These are phyloP conservation scores for Agrocybe praecox DNA, from an alignment of 768 basidiomycete genomes.

Conservation along the genomic window DNA sequence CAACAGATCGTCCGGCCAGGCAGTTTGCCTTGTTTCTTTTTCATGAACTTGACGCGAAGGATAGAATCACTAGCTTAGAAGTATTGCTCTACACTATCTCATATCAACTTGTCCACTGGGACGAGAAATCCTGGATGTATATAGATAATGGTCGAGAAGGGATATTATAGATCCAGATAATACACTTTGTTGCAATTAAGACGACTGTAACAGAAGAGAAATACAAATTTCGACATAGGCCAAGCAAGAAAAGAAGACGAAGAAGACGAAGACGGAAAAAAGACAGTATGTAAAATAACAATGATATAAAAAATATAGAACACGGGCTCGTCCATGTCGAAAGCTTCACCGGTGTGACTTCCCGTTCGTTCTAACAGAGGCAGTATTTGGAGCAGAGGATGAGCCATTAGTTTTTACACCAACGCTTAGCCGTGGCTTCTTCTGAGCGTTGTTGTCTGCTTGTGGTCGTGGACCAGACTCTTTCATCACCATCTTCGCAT, in stretches of 20 bases:
- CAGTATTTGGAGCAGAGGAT: conserved; percentile 40
- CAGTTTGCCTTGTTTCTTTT: conserved; percentile 6
- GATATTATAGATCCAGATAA: conserved; percentile 14
- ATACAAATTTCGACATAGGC: conserved; percentile 28
- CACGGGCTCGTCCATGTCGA: background rate
- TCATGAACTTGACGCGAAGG: background rate
- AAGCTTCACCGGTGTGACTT: conserved; percentile 58
- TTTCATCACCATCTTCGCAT: conserved; percentile 95
- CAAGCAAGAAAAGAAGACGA: conserved; percentile 18
- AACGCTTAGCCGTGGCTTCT: conserved; percentile 62
- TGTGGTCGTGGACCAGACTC: conserved; percentile 68
- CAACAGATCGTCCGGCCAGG: conserved; percentile 13
- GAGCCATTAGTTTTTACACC: conserved; percentile 56
- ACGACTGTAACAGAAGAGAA: conserved; percentile 15
- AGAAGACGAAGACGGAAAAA: conserved; percentile 11
- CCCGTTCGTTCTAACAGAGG: conserved; percentile 57
- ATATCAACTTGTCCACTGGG: background rate
- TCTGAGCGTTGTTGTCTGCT: conserved; percentile 48
- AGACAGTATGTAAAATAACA: conserved; percentile 20
- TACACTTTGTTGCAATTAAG: conserved; percentile 23
- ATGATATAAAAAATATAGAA: conserved; percentile 13
- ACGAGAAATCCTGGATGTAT: background rate
- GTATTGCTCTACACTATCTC: background rate
- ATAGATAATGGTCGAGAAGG: background rate
- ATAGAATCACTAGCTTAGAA: background rate